These are phyloP conservation scores for Hanseniaspora taiwanica DNA, from an alignment of 805 yeast genomes.

Conservation along the genomic window DNA sequence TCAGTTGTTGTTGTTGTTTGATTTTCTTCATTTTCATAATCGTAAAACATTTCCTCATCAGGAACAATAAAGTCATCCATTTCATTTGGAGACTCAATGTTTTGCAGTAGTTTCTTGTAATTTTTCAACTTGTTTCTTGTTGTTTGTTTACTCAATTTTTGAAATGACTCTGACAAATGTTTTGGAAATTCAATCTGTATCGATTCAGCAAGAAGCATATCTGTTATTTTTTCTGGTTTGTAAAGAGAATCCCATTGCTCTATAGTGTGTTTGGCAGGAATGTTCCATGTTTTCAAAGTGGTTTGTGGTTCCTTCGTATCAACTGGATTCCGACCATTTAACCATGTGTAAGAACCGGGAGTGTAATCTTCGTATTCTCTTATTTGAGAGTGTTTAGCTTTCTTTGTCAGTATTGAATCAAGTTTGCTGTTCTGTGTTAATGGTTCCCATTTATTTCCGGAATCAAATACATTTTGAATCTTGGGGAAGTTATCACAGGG, in stretches of 20 bases:
- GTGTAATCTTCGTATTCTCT: not conserved
- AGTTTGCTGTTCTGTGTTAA: not conserved
- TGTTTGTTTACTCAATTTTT: constrained; percentile 21
- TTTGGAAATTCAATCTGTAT: constrained; percentile 11
- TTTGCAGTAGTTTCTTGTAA: constrained; percentile 10
- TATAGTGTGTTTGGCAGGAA: constrained; percentile 2
- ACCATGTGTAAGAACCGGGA: no score
- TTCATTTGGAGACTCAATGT: constrained; percentile 11
- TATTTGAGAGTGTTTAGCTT: not conserved
- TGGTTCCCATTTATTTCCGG: no score
- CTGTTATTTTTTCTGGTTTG: constrained; percentile 19
- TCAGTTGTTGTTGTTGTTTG: constrained; percentile 7
- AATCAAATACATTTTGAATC: no score
- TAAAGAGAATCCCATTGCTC: constrained; percentile 9
- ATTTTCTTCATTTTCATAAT: constrained; percentile 11
- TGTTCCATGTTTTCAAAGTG: constrained; percentile 6
- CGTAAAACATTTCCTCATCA: constrained; percentile 14
- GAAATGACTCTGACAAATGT: constrained; percentile 25
- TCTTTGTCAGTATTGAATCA: no score
- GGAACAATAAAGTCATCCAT: constrained; percentile 24
- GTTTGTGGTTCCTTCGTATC: not conserved
- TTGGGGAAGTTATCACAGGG: not conserved
- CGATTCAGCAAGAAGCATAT: constrained; percentile 19
- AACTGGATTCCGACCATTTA: not conserved
- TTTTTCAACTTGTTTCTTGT: constrained; percentile 22